These are phyloP conservation scores for Neurospora pannonica DNA, from an alignment of 495 filamentous ascomycete species.

Conservation along the genomic window DNA sequence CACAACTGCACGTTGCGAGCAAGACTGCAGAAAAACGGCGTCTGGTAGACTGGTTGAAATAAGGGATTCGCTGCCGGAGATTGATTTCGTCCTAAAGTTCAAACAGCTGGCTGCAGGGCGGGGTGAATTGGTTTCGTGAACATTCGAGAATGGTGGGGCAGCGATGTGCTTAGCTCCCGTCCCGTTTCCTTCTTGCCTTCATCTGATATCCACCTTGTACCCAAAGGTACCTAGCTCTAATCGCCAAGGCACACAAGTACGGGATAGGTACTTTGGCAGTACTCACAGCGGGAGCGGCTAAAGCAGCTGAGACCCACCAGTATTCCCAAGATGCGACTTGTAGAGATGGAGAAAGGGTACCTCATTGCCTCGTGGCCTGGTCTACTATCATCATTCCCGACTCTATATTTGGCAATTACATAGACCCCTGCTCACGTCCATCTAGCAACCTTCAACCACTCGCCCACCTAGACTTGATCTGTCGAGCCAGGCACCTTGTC, in stretches of 20 bases:
- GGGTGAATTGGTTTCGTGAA: slow-evolving; percentile 21
- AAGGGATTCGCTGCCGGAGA: neutral
- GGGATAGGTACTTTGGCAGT: neutral
- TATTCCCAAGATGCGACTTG: neutral
- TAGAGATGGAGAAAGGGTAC: neutral
- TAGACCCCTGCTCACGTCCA: neutral
- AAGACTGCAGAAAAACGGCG: neutral
- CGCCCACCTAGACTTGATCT: neutral
- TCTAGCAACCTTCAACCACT: neutral
- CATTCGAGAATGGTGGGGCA: slow-evolving; percentile 24
- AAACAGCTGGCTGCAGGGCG: slow-evolving; percentile 1
- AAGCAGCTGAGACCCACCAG: neutral
- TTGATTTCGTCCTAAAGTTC: neutral
- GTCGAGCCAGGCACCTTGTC: neutral
- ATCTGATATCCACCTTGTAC: neutral
- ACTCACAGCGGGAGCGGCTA: neutral
- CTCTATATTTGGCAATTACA: neutral
- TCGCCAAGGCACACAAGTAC: neutral
- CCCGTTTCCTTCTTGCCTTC: neutral
- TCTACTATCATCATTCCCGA: neutral
- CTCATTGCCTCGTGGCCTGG: neutral
- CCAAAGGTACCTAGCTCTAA: neutral
- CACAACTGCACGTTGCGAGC: neutral
- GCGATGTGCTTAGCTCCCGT: neutral
- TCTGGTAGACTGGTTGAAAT: neutral